Percentiles rank a stretch among this genome's conserved stretches.
Evolutionary conservation across 148 eudicot species (phyloP).

Genomic region (Fagopyrum tataricum): DNA sequence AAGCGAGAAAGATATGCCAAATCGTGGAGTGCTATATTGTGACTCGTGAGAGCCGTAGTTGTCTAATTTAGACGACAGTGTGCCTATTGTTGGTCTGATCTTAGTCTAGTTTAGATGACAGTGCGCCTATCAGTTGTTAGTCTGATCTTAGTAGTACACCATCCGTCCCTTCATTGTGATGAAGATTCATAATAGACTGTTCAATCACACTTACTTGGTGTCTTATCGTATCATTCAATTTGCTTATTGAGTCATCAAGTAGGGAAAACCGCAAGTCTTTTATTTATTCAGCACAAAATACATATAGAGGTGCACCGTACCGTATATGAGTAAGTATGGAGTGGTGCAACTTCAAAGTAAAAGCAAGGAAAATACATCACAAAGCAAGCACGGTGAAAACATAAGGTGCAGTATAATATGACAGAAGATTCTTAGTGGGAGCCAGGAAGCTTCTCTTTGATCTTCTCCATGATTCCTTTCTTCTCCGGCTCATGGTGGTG

Average conservation of each 20-base stretch:
- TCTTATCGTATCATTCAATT: too few species aligned
- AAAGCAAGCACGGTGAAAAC: background rate
- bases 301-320: background rate
- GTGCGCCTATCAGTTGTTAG: too few species aligned
- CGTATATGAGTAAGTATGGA: background rate
- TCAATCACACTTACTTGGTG: background rate
- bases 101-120: too few species aligned
- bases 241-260: background rate
- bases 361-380: background rate
- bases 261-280: background rate
- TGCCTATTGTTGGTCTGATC: too few species aligned
- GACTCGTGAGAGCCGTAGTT: too few species aligned
- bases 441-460: constrained; percentile 68
- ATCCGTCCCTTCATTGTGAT: background rate
- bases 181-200: background rate
- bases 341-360: background rate
- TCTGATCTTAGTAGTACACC: too few species aligned
- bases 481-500: constrained; percentile 31
- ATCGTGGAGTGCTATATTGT: background rate
- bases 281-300: background rate
- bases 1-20: background rate
- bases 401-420: background rate
- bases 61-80: too few species aligned
- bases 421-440: background rate
- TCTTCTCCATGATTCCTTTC: constrained; percentile 79